phyloP scores from a whole-genome alignment of 108 stramenopile species.

The Cyclotella baltica region DNA sequence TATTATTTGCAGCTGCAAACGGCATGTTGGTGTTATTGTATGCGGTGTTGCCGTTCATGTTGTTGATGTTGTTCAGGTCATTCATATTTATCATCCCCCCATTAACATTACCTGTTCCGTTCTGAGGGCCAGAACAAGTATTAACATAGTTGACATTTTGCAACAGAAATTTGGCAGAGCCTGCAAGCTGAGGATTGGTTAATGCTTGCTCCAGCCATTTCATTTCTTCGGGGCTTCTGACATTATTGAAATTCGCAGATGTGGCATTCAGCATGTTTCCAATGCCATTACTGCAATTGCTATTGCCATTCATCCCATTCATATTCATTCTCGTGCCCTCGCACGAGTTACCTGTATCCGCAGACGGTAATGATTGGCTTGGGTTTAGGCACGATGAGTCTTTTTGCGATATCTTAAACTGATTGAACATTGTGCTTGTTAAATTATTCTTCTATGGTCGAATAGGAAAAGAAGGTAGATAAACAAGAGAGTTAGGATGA shows the following conservation, averaged over 20 bases:
- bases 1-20: too few species aligned
- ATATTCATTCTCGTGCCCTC: not conserved
- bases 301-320: not conserved
- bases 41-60: too few species aligned
- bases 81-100: too few species aligned
- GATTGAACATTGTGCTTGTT: slow-evolving; percentile 1
- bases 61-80: too few species aligned
- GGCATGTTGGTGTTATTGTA: too few species aligned
- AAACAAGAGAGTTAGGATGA: too few species aligned
- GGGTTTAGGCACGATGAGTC: not conserved
- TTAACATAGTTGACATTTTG: not conserved
- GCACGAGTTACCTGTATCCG: not conserved
- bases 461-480: too few species aligned
- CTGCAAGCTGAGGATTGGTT: not conserved
- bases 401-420: slow-evolving; percentile 3
- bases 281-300: not conserved
- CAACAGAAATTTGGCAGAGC: not conserved
- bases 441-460: too few species aligned
- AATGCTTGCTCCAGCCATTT: not conserved
- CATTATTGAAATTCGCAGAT: not conserved
- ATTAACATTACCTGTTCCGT: too few species aligned
- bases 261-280: not conserved
- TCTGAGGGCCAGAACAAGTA: not conserved
- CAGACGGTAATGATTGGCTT: not conserved
- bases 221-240: not conserved